Conservation (phyloP, 2,329 filamentous ascomycete species). For the Curvularia sp. region DNA sequence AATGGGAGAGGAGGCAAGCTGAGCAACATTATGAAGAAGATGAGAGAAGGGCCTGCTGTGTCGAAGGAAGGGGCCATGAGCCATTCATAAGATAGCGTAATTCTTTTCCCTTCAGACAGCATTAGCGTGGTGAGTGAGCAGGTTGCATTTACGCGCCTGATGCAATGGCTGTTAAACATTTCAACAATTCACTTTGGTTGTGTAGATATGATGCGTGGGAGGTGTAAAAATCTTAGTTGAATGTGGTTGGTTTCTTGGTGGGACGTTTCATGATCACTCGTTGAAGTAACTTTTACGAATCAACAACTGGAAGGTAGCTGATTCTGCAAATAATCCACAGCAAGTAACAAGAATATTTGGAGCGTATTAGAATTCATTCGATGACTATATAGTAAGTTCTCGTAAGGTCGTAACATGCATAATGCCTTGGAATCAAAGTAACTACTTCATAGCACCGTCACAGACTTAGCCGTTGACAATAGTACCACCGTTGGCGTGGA, state of each 20-base stretch:
- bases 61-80: slow-evolving; percentile 16
- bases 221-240: background rate
- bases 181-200: background rate
- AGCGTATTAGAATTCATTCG: background rate
- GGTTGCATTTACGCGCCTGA: background rate
- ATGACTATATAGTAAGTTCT: slow-evolving; percentile 5
- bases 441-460: too few species aligned
- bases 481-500: slow-evolving; percentile 64
- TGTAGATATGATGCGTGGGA: background rate
- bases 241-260: background rate
- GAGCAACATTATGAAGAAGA: slow-evolving; percentile 46
- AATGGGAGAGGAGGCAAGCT: slow-evolving; percentile 34
- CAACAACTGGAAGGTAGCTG: background rate
- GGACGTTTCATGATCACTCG: background rate
- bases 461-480: slow-evolving; percentile 43
- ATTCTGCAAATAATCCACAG: background rate
- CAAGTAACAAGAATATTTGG: background rate
- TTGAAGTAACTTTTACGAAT: too few species aligned
- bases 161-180: background rate
- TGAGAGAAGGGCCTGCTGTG: slow-evolving; percentile 40
- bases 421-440: background rate
- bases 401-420: slow-evolving; percentile 14
- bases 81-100: background rate
- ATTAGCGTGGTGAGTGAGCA: background rate
- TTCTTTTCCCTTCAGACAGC: background rate